Conservation (phyloP, 2,329 filamentous ascomycete genomes). For the Fusarium liriodendri region DNA sequence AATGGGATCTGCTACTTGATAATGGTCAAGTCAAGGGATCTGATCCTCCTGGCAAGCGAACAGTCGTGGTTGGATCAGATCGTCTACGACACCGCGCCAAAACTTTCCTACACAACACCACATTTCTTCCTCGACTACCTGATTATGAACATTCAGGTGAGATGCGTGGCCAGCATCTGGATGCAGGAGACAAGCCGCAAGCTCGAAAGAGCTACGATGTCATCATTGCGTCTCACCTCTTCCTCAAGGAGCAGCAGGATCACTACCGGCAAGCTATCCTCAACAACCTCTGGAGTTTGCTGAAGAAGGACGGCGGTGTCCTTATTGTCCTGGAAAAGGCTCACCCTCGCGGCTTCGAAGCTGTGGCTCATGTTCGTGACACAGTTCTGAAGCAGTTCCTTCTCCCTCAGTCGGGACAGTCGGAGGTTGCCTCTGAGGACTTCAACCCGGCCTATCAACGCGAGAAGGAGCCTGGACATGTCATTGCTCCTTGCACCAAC, state of each 20-base stretch:
- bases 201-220: constrained; percentile 86
- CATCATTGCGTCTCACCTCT: constrained; percentile 86
- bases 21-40: constrained; percentile 55
- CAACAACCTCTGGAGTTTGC: constrained; percentile 88
- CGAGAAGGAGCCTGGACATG: constrained; percentile 69
- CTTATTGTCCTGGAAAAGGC: constrained; percentile 92
- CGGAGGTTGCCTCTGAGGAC: constrained; percentile 48
- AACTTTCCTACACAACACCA: constrained; percentile 85
- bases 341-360: constrained; percentile 90
- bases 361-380: constrained; percentile 85
- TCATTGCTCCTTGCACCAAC: constrained; percentile 86
- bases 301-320: constrained; percentile 86
- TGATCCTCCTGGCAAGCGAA: constrained; percentile 76
- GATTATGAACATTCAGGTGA: constrained; percentile 79
- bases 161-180: constrained; percentile 67
- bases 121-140: constrained; percentile 90
- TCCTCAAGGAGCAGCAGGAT: constrained; percentile 81
- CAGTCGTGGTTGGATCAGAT: constrained; percentile 82
- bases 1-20: constrained; percentile 79
- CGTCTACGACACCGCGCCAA: constrained; percentile 80
- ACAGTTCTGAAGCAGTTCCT: constrained; percentile 83
- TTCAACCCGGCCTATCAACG: constrained; percentile 54
- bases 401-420: constrained; percentile 57
- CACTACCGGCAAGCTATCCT: constrained; percentile 82
- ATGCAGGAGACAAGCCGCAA: constrained; percentile 65